Base-by-base conservation (phyloP, 2,329 filamentous ascomycete genomes). In the Thelonectria rubi region DNA sequence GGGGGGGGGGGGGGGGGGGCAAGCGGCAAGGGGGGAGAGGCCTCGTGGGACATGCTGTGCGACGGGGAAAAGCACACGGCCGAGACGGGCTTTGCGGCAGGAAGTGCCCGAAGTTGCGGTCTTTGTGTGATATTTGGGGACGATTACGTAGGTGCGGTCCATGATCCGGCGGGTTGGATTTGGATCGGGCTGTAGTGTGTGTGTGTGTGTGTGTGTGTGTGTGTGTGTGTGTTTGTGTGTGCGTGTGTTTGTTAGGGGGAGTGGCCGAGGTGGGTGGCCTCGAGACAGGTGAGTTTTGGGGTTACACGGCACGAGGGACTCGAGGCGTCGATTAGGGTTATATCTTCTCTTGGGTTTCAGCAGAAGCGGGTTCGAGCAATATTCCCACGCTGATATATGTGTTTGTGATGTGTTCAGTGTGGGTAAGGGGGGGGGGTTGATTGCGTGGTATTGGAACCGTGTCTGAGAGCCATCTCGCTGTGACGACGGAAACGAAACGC, bases 401-500 rank as follows among this genome's bases (percentile, higher is more conserved):
- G 24, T n/a, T 54, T 37, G 17, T 6, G 34, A 42, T 21, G 7
- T 40, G 32, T 40, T 51, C 39, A 34, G 34, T 20, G 37, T 51
- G 42, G 30, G 53, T n/a, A 17, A 17, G 18, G 26, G 55, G 24
- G 30, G 17, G 20, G 11, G 26, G 40, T 43, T 12, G 26, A 60
- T 24, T 4, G 24, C 24, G 34, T 39, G 51, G 30, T 39, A 45
- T 21, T 18, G 24, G 26, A 17, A 20, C 9, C 46, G n/a, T 60
- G 52, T 47, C 47, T 34, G 43, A 59, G 30, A 26, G 40, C 39
- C 40, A 32, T 37, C 20, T 42, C 15, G 11, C 34, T 30, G 8
- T 10, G 21, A 37, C 42, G 40, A 24, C 40, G 21, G 52, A 55
- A 52, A 60, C 47, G 52, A 55, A 55, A 60, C 52, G 58, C 51